Evolutionary conservation across 2,329 filamentous ascomycete genomes (phyloP), one percentile per base, ranked within the genome.

Genomic region (Xylariaceae sp.): DNA sequence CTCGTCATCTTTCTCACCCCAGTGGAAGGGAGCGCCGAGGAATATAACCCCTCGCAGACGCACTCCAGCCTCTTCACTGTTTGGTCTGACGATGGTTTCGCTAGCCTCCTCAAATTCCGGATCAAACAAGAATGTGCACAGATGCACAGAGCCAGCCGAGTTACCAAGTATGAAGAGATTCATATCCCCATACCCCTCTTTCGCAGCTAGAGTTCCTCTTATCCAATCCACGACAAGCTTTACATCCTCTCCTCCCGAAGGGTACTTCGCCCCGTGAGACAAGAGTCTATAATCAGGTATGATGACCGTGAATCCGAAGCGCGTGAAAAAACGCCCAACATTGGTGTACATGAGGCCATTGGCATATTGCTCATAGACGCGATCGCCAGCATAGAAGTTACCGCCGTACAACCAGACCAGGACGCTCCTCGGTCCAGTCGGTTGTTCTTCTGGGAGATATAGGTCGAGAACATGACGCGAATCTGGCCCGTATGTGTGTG

Each of bases 201-300:
- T 56, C 45, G 50, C 36, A 14, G 61, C 47, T 17, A 66, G 51
- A 28, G 58, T 60, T 5, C 50, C 42, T 31, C 47, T 53, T 47
- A 72, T 55, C 71, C 71, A 74, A 17, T 71, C 66, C 9, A 72
- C 56, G 3, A 64, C 67, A 16, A 68, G 48, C 36, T 59, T 60
- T 6, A 74, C 50, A 47, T 74, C 72, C 54, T 73, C 67, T 44
- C 71, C 72, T 14, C 72, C 72, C 6, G 70, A 72, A 1, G 72
- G 72, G 50, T 67, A 74, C 14, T 51, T 61, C 1, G 70, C 72
- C n/a, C 67, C 70, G 44, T 75, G 70, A 4, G 62, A 58, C 16
- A 72, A 56, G 14, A 73, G 63, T 12, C 72, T 62, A 54, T 74
- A 75, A 50, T 75, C 71, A 1, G 67, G 60, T 12, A 74, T 61